Conservation (phyloP, 768 basidiomycete species). For the Hysterangium stoloniferum region DNA sequence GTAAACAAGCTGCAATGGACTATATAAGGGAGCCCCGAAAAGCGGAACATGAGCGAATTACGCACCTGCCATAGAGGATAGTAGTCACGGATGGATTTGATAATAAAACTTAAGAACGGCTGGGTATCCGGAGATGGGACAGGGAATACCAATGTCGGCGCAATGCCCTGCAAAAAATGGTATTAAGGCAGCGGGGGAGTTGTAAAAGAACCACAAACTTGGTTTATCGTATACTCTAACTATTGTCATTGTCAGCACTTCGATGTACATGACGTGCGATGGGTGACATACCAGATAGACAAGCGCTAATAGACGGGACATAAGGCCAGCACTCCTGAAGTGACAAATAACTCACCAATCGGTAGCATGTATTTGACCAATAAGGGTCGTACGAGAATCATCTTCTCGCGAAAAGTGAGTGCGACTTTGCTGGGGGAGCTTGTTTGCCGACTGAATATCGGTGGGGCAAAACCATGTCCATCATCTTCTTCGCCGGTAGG, state of each 20-base stretch:
- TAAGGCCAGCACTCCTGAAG: not conserved
- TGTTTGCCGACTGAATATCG: not conserved
- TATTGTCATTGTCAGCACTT: constrained; percentile 21
- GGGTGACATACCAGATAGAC: constrained; percentile 47
- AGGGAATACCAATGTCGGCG: constrained; percentile 85
- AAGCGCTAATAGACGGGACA: constrained; percentile 36
- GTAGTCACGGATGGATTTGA: constrained; percentile 82
- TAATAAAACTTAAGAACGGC: constrained; percentile 63
- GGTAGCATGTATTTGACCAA: constrained; percentile 87
- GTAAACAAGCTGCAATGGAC: constrained; percentile 56
- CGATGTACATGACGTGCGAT: not conserved
- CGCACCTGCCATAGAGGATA: constrained; percentile 91
- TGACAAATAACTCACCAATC: constrained; percentile 52
- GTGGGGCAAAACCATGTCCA: constrained; percentile 7
- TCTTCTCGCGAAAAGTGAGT: constrained; percentile 68
- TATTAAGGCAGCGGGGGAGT: constrained; percentile 1
- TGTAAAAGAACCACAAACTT: constrained; percentile 32
- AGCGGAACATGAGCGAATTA: constrained; percentile 17
- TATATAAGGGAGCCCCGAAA: not conserved
- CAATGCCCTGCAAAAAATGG: constrained; percentile 52
- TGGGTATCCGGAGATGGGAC: constrained; percentile 57
- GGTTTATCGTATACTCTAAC: constrained; percentile 92
- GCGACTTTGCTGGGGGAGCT: constrained; percentile 37
- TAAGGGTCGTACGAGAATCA: constrained; percentile 72
- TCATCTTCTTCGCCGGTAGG: constrained; percentile 26